Conservation (phyloP, 1,284 basidiomycete genomes). For the Trichosporon sp. region DNA sequence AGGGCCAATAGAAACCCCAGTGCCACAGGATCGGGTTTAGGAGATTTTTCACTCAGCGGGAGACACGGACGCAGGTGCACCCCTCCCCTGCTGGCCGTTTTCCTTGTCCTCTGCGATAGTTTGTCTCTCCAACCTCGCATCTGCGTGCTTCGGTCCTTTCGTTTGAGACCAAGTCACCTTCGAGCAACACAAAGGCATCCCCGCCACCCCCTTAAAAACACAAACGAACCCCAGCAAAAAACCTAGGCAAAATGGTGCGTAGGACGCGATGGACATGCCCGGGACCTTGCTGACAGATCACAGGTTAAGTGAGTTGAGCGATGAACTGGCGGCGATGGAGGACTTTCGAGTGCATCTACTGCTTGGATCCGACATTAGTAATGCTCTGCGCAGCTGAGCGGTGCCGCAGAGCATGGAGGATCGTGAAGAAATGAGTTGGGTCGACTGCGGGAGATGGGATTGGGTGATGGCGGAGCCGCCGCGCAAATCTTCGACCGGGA, state of each 20-base stretch:
- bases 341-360: neutral
- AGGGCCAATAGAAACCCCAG: neutral
- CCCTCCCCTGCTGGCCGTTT: slow-evolving; percentile 2
- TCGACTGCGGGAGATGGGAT: neutral
- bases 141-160: slow-evolving; percentile 11
- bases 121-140: slow-evolving; percentile 8
- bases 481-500: neutral
- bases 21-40: slow-evolving; percentile 6
- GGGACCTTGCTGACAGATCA: slow-evolving; percentile 25
- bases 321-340: neutral
- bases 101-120: slow-evolving; percentile 5
- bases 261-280: neutral
- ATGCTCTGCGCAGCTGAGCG: neutral
- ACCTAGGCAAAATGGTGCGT: slow-evolving; percentile 45
- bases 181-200: slow-evolving; percentile 4
- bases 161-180: slow-evolving; percentile 9
- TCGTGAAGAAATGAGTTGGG: neutral
- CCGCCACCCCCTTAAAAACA: slow-evolving; percentile 6
- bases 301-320: slow-evolving; percentile 42
- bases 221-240: slow-evolving; percentile 22
- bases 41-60: neutral
- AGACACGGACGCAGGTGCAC: neutral
- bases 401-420: neutral
- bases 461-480: neutral
- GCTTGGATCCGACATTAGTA: neutral